Base-by-base conservation (phyloP, 257 asterid genomes). In the Anisodus acutangulus region DNA sequence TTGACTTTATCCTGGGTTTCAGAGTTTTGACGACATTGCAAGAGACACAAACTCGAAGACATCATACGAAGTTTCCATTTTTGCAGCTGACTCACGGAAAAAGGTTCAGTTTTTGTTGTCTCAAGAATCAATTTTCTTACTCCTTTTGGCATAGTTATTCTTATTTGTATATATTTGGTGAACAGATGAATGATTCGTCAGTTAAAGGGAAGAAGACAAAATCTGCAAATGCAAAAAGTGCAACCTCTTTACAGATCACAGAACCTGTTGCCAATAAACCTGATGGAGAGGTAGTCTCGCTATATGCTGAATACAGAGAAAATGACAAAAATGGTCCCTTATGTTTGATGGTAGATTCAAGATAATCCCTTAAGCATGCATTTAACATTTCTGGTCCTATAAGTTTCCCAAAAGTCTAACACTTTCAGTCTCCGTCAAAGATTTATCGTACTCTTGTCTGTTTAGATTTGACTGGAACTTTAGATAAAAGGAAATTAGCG, bases 1-100 rank as follows among this genome's bases (percentile, higher is more conserved):
- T 49, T 47, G 79, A 13, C 7, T 69, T 81, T 68, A 53, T 86
- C 41, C 78, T 54, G 45, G 16, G 68, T 83, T 86, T 64, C 89
- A 94, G 99, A 92, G 88, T 87, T 86, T 90, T 90, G 91, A 90
- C 86, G 94, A 88, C 57, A 87, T 83, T 83, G 83, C 71, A 19
- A 92, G 88, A 87, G 91, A 90, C 81, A 90, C 97, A 69, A 92
- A 90, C 87, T 90, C 93, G 53, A 95, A 88, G 90, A 78, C 92
- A 71, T 85, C 89, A 47, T 92, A 88, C 82, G 99, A 97, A 85
- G 93, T 97, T 87, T 87, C 98, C 64, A 88, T 86, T 86, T 81
- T 90, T 88, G 95, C 97, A 69, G 90, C 93, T 7, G 85, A 93
- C 87, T 81, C 95, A 35, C 88, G 95, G 97, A 89, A 91, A 88